phyloP scores from a whole-genome alignment of 441 rosid genomes.

The Gossypium schwendimanii region DNA sequence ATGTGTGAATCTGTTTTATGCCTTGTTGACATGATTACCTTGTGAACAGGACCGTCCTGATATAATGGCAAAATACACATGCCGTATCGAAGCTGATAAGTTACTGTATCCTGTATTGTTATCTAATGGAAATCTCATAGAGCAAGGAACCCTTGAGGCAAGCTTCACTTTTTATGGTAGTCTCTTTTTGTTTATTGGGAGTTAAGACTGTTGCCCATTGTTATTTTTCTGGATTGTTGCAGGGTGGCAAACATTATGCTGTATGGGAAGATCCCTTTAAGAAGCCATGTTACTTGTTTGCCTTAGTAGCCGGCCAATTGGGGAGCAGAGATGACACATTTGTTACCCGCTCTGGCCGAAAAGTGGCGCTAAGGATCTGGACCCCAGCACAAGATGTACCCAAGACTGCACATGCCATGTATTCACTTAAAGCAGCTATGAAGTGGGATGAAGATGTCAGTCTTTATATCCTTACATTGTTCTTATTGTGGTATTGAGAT shows the following conservation, averaged over 20 bases:
- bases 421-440: conserved; percentile 93
- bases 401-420: conserved; percentile 97
- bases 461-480: conserved; percentile 15
- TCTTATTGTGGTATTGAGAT: background rate
- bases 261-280: conserved; percentile 97
- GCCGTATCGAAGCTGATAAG: conserved; percentile 91
- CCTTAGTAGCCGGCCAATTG: conserved; percentile 85
- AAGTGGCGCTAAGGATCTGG: conserved; percentile 81
- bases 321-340: conserved; percentile 87
- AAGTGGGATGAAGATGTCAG: conserved; percentile 98
- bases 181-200: background rate
- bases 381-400: conserved; percentile 90
- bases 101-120: conserved; percentile 76
- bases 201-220: conserved; percentile 9
- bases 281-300: conserved; percentile 97
- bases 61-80: conserved; percentile 91
- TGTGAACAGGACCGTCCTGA: conserved; percentile 86
- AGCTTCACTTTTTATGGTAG: conserved; percentile 13
- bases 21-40: conserved; percentile 16
- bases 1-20: conserved; percentile 9
- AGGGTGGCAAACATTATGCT: conserved; percentile 88
- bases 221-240: conserved; percentile 17
- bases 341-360: conserved; percentile 71
- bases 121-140: conserved; percentile 92
- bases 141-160: conserved; percentile 80